Base-by-base conservation (phyloP, 176 grass and related monocot genomes). In the Bonia amplexicaulis region DNA sequence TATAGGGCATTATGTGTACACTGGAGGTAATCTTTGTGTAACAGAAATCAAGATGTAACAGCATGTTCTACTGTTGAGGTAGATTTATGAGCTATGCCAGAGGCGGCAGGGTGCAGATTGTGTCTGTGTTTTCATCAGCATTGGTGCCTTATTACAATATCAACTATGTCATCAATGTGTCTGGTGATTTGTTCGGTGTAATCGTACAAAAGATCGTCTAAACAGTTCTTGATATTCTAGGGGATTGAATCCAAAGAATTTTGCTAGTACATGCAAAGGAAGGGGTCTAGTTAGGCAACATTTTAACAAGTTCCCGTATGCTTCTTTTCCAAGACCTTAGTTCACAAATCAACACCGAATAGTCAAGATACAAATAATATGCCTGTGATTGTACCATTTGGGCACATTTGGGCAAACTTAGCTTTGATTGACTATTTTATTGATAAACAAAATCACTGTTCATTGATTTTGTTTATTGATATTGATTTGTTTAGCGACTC, bases 221-320 rank as follows among this genome's bases (percentile, higher is more conserved):
- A 58, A 82, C 26, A 27, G 66, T 61, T 73, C 17, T 29, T 82
- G 9, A 44, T 59, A 57, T 69, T 82, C 6, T 71, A 22, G 68
- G 25, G 31, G 57, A 83, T 46, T 83, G 9, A 83, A 47, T 83
- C 40, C 40, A 47, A 73, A 48, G 29, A 73, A 62, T 19, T 66
- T 42, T 48, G 52, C 69, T 62, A 48, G 11, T 1, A 73, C 29
- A 73, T 73, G 54, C 26, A 82, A 46, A 82, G 60, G 9, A 71
- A 55, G 9, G 49, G 22, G 13, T 41, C 26, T 37, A 69, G 5
- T 27, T 42, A 57, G 35, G 65, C 15, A 59, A 60, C 8, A 17
- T 60, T 58, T 82, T 26, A 48, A 65, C 1, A 0, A 0, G 59
- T 48, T 65, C 59, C 16, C 35, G 3, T 13, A 12, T 2, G 12